Percentiles rank a stretch among this genome's conserved stretches.
These are phyloP conservation scores for Apiospora malaysiana DNA, from an alignment of 2,329 filamentous ascomycete genomes.

Conservation along the genomic window DNA sequence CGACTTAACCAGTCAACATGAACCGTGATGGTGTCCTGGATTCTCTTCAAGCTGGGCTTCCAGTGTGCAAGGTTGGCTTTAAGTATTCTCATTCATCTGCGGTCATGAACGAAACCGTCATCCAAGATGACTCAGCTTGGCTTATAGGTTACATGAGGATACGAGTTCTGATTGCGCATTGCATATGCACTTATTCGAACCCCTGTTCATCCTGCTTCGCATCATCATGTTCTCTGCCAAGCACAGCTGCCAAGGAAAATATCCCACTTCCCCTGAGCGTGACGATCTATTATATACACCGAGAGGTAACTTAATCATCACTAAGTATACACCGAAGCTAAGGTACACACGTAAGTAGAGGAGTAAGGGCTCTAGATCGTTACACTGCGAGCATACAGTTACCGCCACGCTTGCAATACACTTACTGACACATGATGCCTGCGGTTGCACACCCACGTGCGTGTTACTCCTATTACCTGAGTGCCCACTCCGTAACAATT, in stretches of 20 bases:
- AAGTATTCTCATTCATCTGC: neutral
- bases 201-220: neutral
- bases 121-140: slow-evolving; percentile 10
- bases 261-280: slow-evolving; percentile 6
- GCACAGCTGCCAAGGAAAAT: neutral
- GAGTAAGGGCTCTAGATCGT: neutral
- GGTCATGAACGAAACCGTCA: neutral
- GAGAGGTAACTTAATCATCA: neutral
- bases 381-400: neutral
- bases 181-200: slow-evolving; percentile 1
- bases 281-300: neutral
- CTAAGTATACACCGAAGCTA: neutral
- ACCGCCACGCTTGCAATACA: neutral
- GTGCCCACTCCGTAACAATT: no score
- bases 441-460: neutral
- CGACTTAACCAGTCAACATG: neutral
- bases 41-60: neutral
- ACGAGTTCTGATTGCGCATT: slow-evolving; percentile 2
- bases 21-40: neutral
- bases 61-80: slow-evolving; percentile 4
- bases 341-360: no score
- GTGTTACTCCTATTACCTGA: neutral
- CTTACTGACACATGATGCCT: neutral
- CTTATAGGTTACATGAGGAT: neutral
- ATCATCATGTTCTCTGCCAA: neutral